These are phyloP conservation scores for Cutaneotrichosporon sp. DNA, from an alignment of 1,284 basidiomycete genomes.

Conservation along the genomic window DNA sequence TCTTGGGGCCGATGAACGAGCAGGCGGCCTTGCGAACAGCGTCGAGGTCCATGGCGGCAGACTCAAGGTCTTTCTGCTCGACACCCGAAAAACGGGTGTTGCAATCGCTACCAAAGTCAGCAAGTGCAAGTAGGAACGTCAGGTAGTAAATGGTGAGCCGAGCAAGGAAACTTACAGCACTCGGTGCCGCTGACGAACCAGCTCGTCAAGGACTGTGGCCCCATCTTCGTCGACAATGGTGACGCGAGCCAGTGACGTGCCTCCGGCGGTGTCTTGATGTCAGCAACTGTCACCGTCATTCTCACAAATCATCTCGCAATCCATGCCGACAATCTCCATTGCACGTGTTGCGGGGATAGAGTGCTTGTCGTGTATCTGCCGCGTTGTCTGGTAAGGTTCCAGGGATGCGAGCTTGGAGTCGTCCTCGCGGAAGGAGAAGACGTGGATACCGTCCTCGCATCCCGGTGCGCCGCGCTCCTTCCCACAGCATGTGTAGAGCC, in stretches of 20 bases:
- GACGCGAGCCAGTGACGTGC: constrained; percentile 80
- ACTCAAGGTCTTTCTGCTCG: constrained; percentile 61
- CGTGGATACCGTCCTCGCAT: constrained; percentile 39
- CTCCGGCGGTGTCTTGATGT: constrained; percentile 69
- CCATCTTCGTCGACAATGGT: constrained; percentile 80
- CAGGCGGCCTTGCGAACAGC: constrained; percentile 68
- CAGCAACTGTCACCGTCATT: not conserved
- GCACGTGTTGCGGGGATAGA: constrained; percentile 34
- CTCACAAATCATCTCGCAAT: constrained; percentile 83
- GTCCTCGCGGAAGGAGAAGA: constrained; percentile 56
- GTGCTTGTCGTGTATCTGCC: constrained; percentile 28
- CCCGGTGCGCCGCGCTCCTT: constrained; percentile 60
- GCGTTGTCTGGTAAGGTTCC: constrained; percentile 67
- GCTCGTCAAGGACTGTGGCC: constrained; percentile 72
- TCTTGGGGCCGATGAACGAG: constrained; percentile 69
- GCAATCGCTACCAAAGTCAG: constrained; percentile 64
- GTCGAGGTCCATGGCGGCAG: constrained; percentile 65
- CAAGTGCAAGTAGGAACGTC: too few relatives aligned
- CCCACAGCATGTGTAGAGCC: constrained; percentile 54
- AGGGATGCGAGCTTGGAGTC: constrained; percentile 70
- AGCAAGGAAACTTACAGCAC: constrained; percentile 63
- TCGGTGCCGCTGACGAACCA: constrained; percentile 74
- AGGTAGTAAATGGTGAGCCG: too few relatives aligned
- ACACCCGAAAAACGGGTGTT: constrained; percentile 88
- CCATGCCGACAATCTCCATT: constrained; percentile 77